These are phyloP conservation scores for Nicotiana obtusifolia DNA, from an alignment of 257 asterid genomes.

Conservation along the genomic window DNA sequence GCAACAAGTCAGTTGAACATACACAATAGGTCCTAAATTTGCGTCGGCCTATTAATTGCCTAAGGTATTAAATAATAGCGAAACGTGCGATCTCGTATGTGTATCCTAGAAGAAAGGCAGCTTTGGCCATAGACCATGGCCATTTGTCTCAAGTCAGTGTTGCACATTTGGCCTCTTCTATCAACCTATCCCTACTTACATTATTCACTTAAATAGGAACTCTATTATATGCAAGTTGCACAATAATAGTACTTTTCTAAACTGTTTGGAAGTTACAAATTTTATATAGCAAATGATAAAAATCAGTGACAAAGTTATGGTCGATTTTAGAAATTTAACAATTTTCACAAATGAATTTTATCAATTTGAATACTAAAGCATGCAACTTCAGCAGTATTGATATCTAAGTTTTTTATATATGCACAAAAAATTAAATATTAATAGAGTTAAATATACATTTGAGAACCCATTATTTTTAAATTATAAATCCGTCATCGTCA, in stretches of 20 bases:
- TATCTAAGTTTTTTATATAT: too few relatives aligned
- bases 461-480: background rate
- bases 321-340: background rate
- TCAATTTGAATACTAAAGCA: too few relatives aligned
- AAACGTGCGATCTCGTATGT: background rate
- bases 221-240: background rate
- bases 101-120: conserved; percentile 3
- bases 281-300: background rate
- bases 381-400: too few relatives aligned
- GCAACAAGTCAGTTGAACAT: background rate
- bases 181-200: conserved; percentile 1
- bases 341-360: background rate
- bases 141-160: background rate
- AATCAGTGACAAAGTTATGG: background rate
- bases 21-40: background rate
- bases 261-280: background rate
- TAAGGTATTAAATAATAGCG: background rate
- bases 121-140: background rate
- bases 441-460: background rate
- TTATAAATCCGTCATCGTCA: background rate
- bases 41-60: background rate
- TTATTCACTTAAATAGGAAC: background rate
- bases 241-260: background rate
- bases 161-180: background rate
- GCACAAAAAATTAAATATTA: background rate